Evolutionary conservation across 2,329 filamentous ascomycete genomes (phyloP).

Genomic region (Cercospora brassicicola): DNA sequence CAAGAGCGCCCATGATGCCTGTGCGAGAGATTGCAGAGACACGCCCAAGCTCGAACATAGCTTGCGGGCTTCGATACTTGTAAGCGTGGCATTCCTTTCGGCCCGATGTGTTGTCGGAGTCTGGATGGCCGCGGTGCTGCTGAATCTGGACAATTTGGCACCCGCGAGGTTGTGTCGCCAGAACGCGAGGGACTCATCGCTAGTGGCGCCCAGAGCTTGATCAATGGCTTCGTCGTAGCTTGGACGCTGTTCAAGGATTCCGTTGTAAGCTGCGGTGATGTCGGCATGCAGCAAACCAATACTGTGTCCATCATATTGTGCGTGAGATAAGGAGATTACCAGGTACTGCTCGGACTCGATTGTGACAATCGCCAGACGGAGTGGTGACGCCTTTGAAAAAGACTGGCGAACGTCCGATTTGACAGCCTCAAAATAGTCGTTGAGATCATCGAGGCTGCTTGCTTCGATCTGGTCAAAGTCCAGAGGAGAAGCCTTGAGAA

Average conservation of each 20-base stretch:
- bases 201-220: constrained; percentile 52
- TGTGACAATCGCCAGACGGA: constrained; percentile 43
- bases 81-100: constrained; percentile 50
- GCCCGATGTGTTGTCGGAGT: constrained; percentile 41
- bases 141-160: constrained; percentile 46
- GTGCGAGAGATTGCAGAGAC: constrained; percentile 74
- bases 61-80: constrained; percentile 46
- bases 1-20: constrained; percentile 72
- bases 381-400: constrained; percentile 30
- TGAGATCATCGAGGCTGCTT: constrained; percentile 34
- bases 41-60: constrained; percentile 68
- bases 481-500: constrained; percentile 42
- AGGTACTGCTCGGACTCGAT: constrained; percentile 44
- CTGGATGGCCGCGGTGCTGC: constrained; percentile 28
- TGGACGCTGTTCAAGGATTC: constrained; percentile 42
- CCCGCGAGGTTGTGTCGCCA: constrained; percentile 70
- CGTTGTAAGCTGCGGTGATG: constrained; percentile 63
- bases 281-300: constrained; percentile 71
- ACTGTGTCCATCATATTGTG: constrained; percentile 87
- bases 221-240: constrained; percentile 58
- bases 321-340: constrained; percentile 76
- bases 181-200: constrained; percentile 57
- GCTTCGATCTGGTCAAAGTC: constrained; percentile 39
- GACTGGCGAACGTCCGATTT: constrained; percentile 43
- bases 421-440: constrained; percentile 37